Conservation (phyloP, 2,329 filamentous ascomycete genomes). For the Albophoma yamanashiensis region DNA sequence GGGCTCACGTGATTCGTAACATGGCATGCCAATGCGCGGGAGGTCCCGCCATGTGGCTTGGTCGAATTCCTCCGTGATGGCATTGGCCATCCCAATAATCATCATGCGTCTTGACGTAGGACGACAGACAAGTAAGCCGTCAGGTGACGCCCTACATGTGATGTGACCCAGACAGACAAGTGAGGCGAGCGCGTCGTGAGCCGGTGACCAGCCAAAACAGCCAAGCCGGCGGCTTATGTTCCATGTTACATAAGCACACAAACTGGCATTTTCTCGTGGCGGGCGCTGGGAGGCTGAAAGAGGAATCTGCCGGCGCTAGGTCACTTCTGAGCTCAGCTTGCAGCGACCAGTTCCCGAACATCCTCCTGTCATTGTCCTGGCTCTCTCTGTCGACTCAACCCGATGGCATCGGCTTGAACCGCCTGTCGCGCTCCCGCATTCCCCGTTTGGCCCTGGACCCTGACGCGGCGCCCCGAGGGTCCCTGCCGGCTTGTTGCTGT, state of each 20-base stretch:
- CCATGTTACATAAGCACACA: conserved; percentile 10
- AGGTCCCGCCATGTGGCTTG: not conserved
- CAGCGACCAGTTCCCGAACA: not conserved
- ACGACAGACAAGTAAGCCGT: not conserved
- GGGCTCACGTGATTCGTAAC: not conserved
- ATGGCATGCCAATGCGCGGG: not conserved
- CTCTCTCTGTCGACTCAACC: conserved; percentile 6
- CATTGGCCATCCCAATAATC: not conserved
- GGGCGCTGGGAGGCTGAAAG: conserved; percentile 6
- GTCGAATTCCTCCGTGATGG: not conserved
- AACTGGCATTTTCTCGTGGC: conserved; percentile 7
- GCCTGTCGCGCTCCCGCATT: not conserved
- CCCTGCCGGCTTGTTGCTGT: conserved; percentile 5
- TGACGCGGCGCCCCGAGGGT: conserved; percentile 2
- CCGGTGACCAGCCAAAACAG: not conserved
- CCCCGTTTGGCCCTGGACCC: not conserved
- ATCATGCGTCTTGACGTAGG: not conserved
- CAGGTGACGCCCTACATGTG: not conserved
- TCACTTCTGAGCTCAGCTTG: conserved; percentile 10
- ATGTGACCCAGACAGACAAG: not conserved
- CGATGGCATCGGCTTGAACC: conserved; percentile 11
- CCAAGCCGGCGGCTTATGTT: not conserved
- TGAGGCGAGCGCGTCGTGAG: not conserved
- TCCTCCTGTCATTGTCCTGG: not conserved
- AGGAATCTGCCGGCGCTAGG: conserved; percentile 13